Evolutionary conservation across 306 rosid species (phyloP), one percentile per base, ranked within the genome.

Genomic region (Hippophae tibetana): DNA sequence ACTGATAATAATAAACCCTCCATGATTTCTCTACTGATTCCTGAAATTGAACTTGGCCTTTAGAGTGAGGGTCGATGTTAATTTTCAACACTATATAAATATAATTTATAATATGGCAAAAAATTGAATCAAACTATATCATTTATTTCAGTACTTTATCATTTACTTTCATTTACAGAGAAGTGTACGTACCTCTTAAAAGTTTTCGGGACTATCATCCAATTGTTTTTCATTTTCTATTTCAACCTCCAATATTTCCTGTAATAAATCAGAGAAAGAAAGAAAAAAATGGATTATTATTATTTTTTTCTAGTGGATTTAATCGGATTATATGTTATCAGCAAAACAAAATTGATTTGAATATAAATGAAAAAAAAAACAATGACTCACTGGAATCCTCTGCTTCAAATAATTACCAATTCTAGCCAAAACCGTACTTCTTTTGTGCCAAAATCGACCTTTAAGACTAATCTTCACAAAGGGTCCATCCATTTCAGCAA

Each of bases 371-470:
- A 48, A 55, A 47, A 43, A 54, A 47, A 42, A 2, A 25, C 2
- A 51, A 10, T 3, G 62, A 67, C 90, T 74, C 55, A 90, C 98
- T 7, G 98, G 98, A 55, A 92, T 92, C 68, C 98, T 92, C 54
- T 83, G 83, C 78, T 79, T 92, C 52, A 92, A 74, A 69, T 85
- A 92, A 64, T 92, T 92, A 31, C 69, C 93, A 2, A 87, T 52
- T 57, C 98, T 80, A 48, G 98, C 96, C 0, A 87, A 51, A 43
- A 87, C 93, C 0, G 62, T 71, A 58, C 92, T 81, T 14, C 98
- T 87, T 60, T 76, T 63, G 78, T 92, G 96, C 98, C 98, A 92
- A 79, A 92, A 92, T 40, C 95, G 83, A 61, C 98, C 98, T 70
- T 63, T 87, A 11, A 92, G 84, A 63, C 93, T 79, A 65, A 92